Base-by-base conservation (phyloP, 2,329 filamentous ascomycete species). In the Cyphellophora europaea region DNA sequence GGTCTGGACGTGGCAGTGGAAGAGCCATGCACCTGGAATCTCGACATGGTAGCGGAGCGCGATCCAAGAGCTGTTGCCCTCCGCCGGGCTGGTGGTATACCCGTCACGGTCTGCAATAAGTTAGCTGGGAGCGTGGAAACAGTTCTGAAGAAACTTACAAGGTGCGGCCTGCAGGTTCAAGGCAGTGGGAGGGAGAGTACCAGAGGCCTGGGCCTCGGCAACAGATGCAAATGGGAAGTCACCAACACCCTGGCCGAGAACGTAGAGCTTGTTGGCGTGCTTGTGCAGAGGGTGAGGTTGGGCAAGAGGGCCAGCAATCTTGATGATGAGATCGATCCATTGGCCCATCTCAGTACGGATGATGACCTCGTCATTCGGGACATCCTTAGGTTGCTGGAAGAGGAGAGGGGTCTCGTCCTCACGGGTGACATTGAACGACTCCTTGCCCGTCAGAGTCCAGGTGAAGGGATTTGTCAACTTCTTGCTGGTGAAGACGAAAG, bases 241-340 rank as follows among this genome's bases (percentile, higher is more conserved):
- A 0, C 72, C 71, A 0, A 45, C 45, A 2, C 74, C 75, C 0
- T 56, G 41, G 1, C 75, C 76, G 17, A 80, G 61, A 12, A 69
- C 55, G 47, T 65, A 78, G 54, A 70, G 73, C 50, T 74, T 76
- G 47, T 69, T 73, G 27, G 68, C 67, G 53, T 80, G 76, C 56
- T 78, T 78, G 62, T 80, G 76, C 36, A 80, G 70, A 0, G 73
- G 71, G 38, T 80, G 77, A n/a, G 69, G 59, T 3, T 67, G 72
- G 47, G 74, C 69, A 5, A 67, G 58, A 5, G 55, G 53, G 2
- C 49, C 49, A 15, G 54, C 51, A 1, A 66, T 57, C 16, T 62
- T 52, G 37, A 75, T 58, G 41, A 77, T 57, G 11, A 75, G 48
- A 48, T 77, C 73, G 6, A 77, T 57, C 72, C 72, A 77, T 5